Evolutionary conservation across 805 yeast species (phyloP).

Genomic region (Pichia manshurica): DNA sequence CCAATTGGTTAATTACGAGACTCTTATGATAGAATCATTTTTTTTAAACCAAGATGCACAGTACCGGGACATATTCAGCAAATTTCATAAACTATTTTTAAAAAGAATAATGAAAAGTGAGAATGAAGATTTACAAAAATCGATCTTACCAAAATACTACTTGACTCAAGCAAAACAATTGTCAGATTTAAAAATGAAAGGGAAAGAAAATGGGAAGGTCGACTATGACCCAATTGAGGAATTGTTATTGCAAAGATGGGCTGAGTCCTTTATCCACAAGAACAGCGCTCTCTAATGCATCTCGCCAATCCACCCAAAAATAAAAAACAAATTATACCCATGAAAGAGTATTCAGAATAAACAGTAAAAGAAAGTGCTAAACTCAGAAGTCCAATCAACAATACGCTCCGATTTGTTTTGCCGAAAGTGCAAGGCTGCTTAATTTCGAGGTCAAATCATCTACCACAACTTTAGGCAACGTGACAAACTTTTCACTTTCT

Average conservation of each 20-base stretch:
- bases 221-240: constrained; percentile 36
- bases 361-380: too few species aligned
- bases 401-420: too few species aligned
- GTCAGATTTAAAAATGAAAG: constrained; percentile 5
- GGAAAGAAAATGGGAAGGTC: constrained; percentile 1
- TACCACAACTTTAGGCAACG: too few species aligned
- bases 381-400: too few species aligned
- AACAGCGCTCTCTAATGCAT: constrained; percentile 9
- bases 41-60: constrained; percentile 24
- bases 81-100: constrained; percentile 27
- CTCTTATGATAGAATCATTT: constrained; percentile 28
- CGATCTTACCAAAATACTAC: constrained; percentile 22
- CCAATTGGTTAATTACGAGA: constrained; percentile 34
- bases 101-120: constrained; percentile 30
- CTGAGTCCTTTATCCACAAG: constrained; percentile 31
- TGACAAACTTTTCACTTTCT: too few species aligned
- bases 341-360: neutral
- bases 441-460: too few species aligned
- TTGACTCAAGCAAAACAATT: constrained; percentile 21
- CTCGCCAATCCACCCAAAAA: too few species aligned
- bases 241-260: constrained; percentile 44
- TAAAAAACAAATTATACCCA: neutral
- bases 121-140: constrained; percentile 13
- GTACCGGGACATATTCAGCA: constrained; percentile 27
- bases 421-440: too few species aligned